phyloP scores from a whole-genome alignment of 2,329 filamentous ascomycete species.

The Botrytis pseudocinerea region DNA sequence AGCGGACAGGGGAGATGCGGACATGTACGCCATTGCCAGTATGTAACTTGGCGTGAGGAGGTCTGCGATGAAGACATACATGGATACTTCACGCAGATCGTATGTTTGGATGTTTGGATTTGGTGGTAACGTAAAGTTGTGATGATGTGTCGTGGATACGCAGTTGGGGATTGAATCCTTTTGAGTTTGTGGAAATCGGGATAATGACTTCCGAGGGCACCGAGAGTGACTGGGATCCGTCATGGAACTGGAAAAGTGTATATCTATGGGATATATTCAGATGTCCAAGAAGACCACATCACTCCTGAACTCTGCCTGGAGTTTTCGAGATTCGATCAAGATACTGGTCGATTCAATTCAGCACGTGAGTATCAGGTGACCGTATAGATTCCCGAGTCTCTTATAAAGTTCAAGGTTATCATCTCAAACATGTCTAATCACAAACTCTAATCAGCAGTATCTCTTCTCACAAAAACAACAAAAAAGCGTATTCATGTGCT shows the following conservation, averaged over 20 bases:
- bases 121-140: not conserved
- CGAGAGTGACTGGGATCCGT: not conserved
- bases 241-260: not conserved
- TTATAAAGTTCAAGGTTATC: not conserved
- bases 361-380: not conserved
- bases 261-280: not conserved
- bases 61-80: not conserved
- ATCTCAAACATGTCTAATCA: not conserved
- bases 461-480: not conserved
- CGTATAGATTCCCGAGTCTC: not conserved
- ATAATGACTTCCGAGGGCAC: not conserved
- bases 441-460: not conserved
- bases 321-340: not conserved
- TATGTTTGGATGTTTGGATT: not conserved
- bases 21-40: constrained; percentile 17
- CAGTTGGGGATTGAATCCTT: not conserved
- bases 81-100: not conserved
- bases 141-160: not conserved
- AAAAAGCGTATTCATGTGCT: not conserved
- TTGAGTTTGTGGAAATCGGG: constrained; percentile 1
- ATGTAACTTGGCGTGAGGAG: not conserved
- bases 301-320: not conserved
- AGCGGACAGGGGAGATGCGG: not conserved
- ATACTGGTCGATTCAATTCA: fast-evolving
- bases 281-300: not conserved